A percentile compares a stretch with the other conserved stretches of the same genome.
These are phyloP conservation scores for Talaromyces ruber DNA, from an alignment of 495 filamentous ascomycete genomes.

Conservation along the genomic window DNA sequence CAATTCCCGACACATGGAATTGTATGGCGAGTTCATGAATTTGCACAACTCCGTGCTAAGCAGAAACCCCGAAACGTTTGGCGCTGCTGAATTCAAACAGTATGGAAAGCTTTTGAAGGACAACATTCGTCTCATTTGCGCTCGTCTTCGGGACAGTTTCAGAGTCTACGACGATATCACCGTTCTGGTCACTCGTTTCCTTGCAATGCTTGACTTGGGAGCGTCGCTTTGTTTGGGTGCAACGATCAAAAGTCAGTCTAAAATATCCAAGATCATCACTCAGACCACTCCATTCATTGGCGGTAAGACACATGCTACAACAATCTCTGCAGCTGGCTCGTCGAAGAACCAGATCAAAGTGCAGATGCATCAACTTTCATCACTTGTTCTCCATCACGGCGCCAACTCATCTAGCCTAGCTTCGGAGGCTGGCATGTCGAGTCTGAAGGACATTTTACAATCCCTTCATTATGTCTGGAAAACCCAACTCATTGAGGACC, in stretches of 20 bases:
- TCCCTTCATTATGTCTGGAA: conserved; percentile 73
- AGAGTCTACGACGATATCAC: conserved; percentile 78
- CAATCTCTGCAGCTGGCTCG: conserved; percentile 11
- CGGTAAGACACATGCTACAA: conserved; percentile 26
- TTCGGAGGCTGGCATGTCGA: conserved; percentile 17
- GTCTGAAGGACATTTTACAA: conserved; percentile 47
- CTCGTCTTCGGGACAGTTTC: conserved; percentile 56
- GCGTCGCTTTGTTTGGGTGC: conserved; percentile 46
- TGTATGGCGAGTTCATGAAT: conserved; percentile 78
- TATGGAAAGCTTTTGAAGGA: conserved; percentile 50
- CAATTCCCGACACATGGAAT: conserved; percentile 52
- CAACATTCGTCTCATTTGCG: conserved; percentile 62
- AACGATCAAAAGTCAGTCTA: not conserved
- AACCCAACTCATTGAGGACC: conserved; percentile 59
- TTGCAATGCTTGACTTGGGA: conserved; percentile 72
- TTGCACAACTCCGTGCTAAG: conserved; percentile 57
- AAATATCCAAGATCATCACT: conserved; percentile 24
- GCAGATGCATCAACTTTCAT: conserved; percentile 35
- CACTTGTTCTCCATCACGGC: conserved; percentile 25
- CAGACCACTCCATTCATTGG: conserved; percentile 56
- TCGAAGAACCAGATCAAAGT: conserved; percentile 35
- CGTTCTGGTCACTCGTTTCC: conserved; percentile 67
- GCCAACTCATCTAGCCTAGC: conserved; percentile 25
- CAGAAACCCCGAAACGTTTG: conserved; percentile 40
- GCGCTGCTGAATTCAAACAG: conserved; percentile 18